Evolutionary conservation across 768 basidiomycete genomes (phyloP).

Genomic region (Tricholoma hemisulphureum): DNA sequence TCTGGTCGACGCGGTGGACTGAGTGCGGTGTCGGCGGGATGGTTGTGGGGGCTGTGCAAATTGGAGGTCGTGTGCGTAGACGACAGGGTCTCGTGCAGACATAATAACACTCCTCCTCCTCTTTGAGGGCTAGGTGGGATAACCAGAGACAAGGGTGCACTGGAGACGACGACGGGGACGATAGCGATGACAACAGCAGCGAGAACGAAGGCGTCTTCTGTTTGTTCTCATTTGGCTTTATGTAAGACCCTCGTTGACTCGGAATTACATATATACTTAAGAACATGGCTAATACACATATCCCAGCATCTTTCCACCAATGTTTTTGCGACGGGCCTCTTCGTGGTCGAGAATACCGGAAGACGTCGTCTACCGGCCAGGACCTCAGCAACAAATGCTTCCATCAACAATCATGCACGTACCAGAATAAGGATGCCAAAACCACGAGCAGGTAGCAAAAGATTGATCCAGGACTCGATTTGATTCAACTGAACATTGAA

Average conservation of each 20-base stretch:
- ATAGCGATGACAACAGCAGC: not conserved
- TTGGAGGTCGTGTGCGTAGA: constrained; percentile 15
- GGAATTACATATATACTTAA: not conserved
- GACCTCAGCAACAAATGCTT: not conserved
- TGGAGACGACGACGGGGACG: constrained; percentile 2
- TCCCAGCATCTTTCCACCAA: constrained; percentile 92
- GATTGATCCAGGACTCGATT: constrained; percentile 96
- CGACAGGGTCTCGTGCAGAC: constrained; percentile 20
- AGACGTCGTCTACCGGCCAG: constrained; percentile 73
- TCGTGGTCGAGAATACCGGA: constrained; percentile 99
- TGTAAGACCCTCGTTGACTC: too few species aligned
- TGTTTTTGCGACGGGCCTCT: constrained; percentile 97
- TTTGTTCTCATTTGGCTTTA: not conserved
- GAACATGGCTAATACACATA: constrained; percentile 73
- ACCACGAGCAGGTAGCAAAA: constrained; percentile 91
- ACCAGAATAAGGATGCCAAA: constrained; percentile 97
- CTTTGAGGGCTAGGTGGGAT: not conserved
- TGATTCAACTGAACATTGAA: constrained; percentile 94
- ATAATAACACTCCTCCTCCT: constrained; percentile 9
- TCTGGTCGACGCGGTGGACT: constrained; percentile 16
- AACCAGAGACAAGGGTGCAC: not conserved
- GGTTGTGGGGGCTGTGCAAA: constrained; percentile 5
- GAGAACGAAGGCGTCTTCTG: not conserved
- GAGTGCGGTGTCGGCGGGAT: constrained; percentile 18
- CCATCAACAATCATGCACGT: constrained; percentile 26